Evolutionary conservation across 2,329 filamentous ascomycete species (phyloP), one percentile per base, ranked within the genome.

Genomic region (Claviceps humidiphila): DNA sequence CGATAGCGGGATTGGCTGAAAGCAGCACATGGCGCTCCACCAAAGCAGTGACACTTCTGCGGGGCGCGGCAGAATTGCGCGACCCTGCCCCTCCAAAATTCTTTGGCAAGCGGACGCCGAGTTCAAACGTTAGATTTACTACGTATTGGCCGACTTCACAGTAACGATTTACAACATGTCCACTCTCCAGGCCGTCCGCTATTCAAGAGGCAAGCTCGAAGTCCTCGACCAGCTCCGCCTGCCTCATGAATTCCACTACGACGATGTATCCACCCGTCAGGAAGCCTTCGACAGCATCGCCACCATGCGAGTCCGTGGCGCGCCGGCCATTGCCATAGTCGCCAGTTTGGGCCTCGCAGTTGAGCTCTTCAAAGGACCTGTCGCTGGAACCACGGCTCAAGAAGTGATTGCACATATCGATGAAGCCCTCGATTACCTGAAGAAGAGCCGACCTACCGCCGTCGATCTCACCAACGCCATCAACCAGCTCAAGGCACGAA

Each of bases 261-360:
- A 91, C 61, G 66, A 77, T 57, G 79, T 91, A 51, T 76, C 76
- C 34, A 85, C 79, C 11, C 79, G 82, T 56, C 78, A 84, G 59
- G 84, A 89, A 68, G 87, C 85, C 40, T 93, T 88, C 70, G 83
- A 89, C 65, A 87, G 85, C 61, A 93, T 93, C 70, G 82, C 81
- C 60, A 77, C 85, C 16, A 93, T 93, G 87, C 72, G 82, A 48
- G 81, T 84, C 6, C 81, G 87, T 61, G 88, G 69, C 38, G 93
- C 93, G 5, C 93, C 93, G 0, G 93, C 93, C 46, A 98, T 98
- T 66, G 93, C 93, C 45, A 97, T 98, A 58, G 93, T 98, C n/a
- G 93, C 93, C 22, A 87, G 87, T 20, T 78, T 98, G 38, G 84
- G 87, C 2, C 78, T 96, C 39, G 90, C 89, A 1, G 87, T 95